Evolutionary conservation across 1,284 basidiomycete species (phyloP), one percentile per base, ranked within the genome.

Genomic region (Ganoderma meredithae): DNA sequence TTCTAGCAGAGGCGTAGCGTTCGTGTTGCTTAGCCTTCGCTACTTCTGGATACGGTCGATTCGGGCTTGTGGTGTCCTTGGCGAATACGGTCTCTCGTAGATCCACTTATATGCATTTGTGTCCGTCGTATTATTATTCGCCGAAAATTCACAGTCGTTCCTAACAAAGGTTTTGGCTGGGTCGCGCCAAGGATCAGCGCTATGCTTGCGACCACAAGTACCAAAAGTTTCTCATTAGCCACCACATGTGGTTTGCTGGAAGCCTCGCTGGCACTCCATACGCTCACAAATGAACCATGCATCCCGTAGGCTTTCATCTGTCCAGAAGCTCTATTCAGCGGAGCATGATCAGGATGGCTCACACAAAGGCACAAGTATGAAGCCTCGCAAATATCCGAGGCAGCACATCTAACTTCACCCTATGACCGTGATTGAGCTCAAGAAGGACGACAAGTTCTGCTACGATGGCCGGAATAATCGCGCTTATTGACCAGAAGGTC

Each of bases 401-500:
- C 33, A 8, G 7, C 6, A 36, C 36, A 7, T 8, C 33, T 8
- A 36, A 2, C 27, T 17, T 31, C 55, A 56, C 15, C 8, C 19
- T n/a, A 17, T 31, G 27, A 31, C 27, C 27, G 3, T 31, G 27
- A 31, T n/a, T 17, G 27, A 22, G 44, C 41, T 15, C 41, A 44
- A 43, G 41, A 47, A 5, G 44, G 44, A 47, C 44, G 44, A 47
- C 8, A 6, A 47, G 3, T 22, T 52, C 15, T 65, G 58, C 47
- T 60, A 60, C 19, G 64, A 53, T 1, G 64, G 60, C n/a, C 44
- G 64, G 64, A 3, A 60, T 58, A 3, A 41, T 65, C 13, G 15
- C 53, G 2, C 56, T 65, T 9, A 10, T 33, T 2, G 58, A 58
- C 4, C 33, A 22, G 19, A 47, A 65, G 8, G 27, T 65, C 43